Evolutionary conservation across 495 filamentous ascomycete species (phyloP), one percentile per base, ranked within the genome.

Genomic region (Usnea hakonensis): DNA sequence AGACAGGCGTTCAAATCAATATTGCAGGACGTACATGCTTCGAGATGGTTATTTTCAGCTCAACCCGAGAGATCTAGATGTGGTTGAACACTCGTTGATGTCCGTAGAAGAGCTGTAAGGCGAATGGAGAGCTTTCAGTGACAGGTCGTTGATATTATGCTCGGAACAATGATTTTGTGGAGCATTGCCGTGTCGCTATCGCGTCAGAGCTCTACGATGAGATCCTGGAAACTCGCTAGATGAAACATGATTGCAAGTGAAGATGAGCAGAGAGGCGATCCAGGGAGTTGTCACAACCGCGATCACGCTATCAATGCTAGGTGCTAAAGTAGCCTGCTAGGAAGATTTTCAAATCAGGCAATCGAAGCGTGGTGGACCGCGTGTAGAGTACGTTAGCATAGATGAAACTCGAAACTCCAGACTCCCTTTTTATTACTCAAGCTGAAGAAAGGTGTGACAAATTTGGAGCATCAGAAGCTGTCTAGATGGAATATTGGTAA

Each of bases 311-410:
- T 6, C 3, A 5, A 2, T 32, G 30, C 9, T 32, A 32, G 10
- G 4, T 46, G 21, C 11, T 14, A 48, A n/a, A n/a, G n/a, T n/a
- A n/a, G n/a, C n/a, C 10, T 7, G 3, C 1, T 5, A 52, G 7
- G 48, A 5, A 32, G 23, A 52, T 52, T 26, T 14, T 16, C 48
- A 16, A 52, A 52, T 32, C 26, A 52, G 21, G 48, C n/a, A 33
- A 52, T 52, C 19, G 48, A 52, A 52, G 48, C 28, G 48, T 13
- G 48, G 48, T 52, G 48, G 48, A 52, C 48, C 48, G 48, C 48
- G 19, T 52, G 48, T 52, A n/a, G n/a, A n/a, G n/a, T n/a, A n/a
- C n/a, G n/a, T n/a, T n/a, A 52, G 23, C 6, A 28, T 32, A 8
- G 19, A 52, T 32, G 48, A 32, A 52, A 32, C 28, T 32, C 16